Base-by-base conservation (phyloP, 2,329 filamentous ascomycete species). In the Geosmithia morbida region DNA sequence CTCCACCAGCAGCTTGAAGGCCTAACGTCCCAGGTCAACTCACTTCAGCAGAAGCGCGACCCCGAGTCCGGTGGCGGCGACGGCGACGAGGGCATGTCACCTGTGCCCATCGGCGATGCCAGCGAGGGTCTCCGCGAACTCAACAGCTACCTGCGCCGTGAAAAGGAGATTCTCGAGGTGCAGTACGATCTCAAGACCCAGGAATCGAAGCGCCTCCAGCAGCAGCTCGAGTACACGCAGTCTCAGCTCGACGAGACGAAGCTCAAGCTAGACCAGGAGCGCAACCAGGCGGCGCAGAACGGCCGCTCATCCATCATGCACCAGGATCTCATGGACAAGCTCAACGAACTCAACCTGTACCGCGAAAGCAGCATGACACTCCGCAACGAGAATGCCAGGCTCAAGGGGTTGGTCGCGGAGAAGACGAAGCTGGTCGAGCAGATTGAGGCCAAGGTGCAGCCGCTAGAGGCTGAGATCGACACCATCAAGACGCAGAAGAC, bases 111-210 rank as follows among this genome's bases (percentile, higher is more conserved):
- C 4, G 72, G 79, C 46, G 70, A 78, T 37, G 79, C 77, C 41
- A 68, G 81, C 10, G 85, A 87, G 53, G 86, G 85, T 47, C 76
- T 95, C 10, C 85, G 92, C 51, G 90, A 97, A 57, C 78, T 98
- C 48, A 94, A 94, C 65, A 84, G 79, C 51, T 98, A 92, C 62
- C 70, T 98, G 51, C 83, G 90, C 43, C 84, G 87, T 41, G 94
- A 98, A 66, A 98, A 97, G 70, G 92, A 97, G 61, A 97, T 98
- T 53, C 76, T 96, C 8, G 90, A 98, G 56, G 87, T 96, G n/a
- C 90, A 97, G 58, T 85, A 88, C 56, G 89, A 96, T 55, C 72
- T 97, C 43, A 89, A 90, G 56, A 74, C 81, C 1, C 87, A 94
- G 56, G 92, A 98, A 64, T 75, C 80, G 47, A 94, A 94, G 65